Base-by-base conservation (phyloP, 805 yeast species). In the Danielia oregonensis region DNA sequence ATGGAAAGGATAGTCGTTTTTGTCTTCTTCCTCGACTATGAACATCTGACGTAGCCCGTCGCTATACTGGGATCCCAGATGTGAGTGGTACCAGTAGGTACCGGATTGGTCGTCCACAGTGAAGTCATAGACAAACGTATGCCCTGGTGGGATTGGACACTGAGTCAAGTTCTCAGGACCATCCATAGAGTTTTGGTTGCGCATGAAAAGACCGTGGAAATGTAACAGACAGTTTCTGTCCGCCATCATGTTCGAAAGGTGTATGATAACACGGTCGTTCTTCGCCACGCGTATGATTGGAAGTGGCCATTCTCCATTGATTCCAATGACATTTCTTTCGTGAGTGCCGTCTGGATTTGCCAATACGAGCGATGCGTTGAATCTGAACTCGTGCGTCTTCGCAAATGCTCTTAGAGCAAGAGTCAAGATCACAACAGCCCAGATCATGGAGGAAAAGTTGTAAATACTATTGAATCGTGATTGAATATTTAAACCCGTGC, bases 1-100 rank as follows among this genome's bases (percentile, higher is more conserved):
- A 10, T 67, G 61, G 44, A 78, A 82, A 1, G 83, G 83, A 33
- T 31, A 61, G 48, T 23, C 55, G 43, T 12, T 52, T 57, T 21
- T 26, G 11, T 61, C 59, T 2, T 51, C 54, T 39, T 80, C 86
- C 41, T 80, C 86, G 24, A 84, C 71, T 11, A 83, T 69, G 38
- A 84, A 70, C 26, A 83, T 59, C 0, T 82, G 88, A 47, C 91
- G 68, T 40, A 84, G 59, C 0, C 94, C 94, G 57, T 84, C 94
- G 36, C 83, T 76, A 48, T 84, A 84, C 52, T 84, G 93, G 10
- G 83, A 64, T 0, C 86, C 88, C 24, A 79, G 68, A 49, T 84
- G 94, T 4, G 87, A 78, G 55, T 84, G 94, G 57, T 83, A 84
- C 94, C 94, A 84, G 41, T 47, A 56, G 5, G 60, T 56, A 16